These are phyloP conservation scores for Emericellopsis terricola DNA, from an alignment of 495 filamentous ascomycete genomes.

Conservation along the genomic window DNA sequence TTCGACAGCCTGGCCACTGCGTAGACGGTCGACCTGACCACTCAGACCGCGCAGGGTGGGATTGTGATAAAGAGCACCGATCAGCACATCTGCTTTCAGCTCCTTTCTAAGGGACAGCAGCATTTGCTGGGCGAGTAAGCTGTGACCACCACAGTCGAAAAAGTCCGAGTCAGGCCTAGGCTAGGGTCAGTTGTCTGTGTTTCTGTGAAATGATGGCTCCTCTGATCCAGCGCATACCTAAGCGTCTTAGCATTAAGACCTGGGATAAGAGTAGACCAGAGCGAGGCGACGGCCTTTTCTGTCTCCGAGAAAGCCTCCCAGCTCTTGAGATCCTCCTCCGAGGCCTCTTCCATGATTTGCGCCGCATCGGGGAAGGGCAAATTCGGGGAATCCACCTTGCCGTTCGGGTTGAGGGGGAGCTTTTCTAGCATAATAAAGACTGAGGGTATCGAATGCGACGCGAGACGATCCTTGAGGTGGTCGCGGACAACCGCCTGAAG, in stretches of 20 bases:
- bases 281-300: conserved; percentile 16
- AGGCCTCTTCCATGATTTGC: conserved; percentile 28
- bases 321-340: conserved; percentile 46
- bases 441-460: conserved; percentile 62
- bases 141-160: conserved; percentile 81
- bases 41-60: conserved; percentile 59
- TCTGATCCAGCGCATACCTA: conserved; percentile 5
- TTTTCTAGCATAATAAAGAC: conserved; percentile 63
- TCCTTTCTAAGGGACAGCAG: conserved; percentile 47
- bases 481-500: conserved; percentile 61
- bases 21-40: conserved; percentile 50
- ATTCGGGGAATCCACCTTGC: conserved; percentile 61
- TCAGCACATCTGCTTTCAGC: conserved; percentile 47
- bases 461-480: conserved; percentile 56
- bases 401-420: conserved; percentile 80
- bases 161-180: conserved; percentile 46
- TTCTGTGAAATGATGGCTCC: not conserved
- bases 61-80: conserved; percentile 59
- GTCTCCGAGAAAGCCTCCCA: conserved; percentile 41
- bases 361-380: conserved; percentile 62
- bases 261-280: conserved; percentile 29
- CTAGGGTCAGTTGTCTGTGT: not conserved
- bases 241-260: conserved; percentile 42
- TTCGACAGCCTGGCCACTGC: conserved; percentile 13
- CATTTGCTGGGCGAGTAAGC: conserved; percentile 74